These are phyloP conservation scores for Toxicodendron radicans DNA, from an alignment of 345 rosid species.

Conservation along the genomic window DNA sequence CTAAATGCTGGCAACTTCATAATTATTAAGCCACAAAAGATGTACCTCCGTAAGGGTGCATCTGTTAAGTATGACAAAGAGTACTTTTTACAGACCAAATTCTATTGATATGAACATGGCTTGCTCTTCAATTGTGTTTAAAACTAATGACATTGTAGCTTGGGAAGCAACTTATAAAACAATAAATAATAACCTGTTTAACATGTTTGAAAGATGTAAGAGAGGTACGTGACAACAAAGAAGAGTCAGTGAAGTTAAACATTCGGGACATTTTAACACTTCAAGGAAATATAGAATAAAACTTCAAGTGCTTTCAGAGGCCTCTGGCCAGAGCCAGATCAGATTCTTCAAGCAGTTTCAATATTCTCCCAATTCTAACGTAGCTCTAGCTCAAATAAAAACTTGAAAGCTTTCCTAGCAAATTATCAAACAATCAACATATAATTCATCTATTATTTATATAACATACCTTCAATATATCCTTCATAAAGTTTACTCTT, in stretches of 20 bases:
- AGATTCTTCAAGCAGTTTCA: background rate
- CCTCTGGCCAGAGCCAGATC: too few relatives aligned
- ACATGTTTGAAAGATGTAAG: background rate
- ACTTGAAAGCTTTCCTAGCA: background rate
- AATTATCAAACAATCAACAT: background rate
- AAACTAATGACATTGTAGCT: too few relatives aligned
- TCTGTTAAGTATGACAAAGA: too few relatives aligned
- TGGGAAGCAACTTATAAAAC: too few relatives aligned
- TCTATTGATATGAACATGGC: too few relatives aligned
- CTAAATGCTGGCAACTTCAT: too few relatives aligned
- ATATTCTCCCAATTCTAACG: background rate
- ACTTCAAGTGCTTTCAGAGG: background rate
- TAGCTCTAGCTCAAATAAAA: background rate
- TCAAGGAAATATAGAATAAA: background rate
- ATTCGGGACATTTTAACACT: background rate
- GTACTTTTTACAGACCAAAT: too few relatives aligned
- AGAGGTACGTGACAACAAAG: background rate
- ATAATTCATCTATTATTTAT: background rate
- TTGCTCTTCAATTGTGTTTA: too few relatives aligned
- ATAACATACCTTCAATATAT: constrained; percentile 16
- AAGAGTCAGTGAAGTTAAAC: background rate
- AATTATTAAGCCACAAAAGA: too few relatives aligned
- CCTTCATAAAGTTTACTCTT: background rate
- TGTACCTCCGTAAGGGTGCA: too few relatives aligned
- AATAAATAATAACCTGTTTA: background rate